Evolutionary conservation across 1,139 yeast species (phyloP), one percentile per base, ranked within the genome.

Genomic region (Scheffersomyces insectosa): DNA sequence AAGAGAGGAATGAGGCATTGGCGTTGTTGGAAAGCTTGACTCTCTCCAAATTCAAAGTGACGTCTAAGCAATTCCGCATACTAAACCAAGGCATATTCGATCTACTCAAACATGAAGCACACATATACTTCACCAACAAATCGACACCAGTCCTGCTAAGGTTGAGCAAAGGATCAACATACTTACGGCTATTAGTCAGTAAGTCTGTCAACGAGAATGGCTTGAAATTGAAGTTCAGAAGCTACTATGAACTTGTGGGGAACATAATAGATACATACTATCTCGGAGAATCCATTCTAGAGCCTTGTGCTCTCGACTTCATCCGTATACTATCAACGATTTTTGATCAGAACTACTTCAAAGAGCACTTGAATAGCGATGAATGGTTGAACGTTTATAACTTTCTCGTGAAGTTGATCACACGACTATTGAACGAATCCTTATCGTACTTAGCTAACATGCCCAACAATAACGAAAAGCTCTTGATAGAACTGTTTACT

Each of bases 1-100:
- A 75, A 48, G 84, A 80, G 13, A 60, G 87, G 34, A 79, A 69
- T 52, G 80, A 76, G 37, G 83, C 80, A 0, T 54, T 82, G 12
- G 60, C 57, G 27, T 62, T 62, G 16, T 59, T 83, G 16, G 77
- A 75, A 33, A 59, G 60, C 10, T 43, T 68, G 39, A 52, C 59
- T 32, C 49, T 40, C 33, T 61, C 54, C 23, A 63, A 57, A 32
- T 53, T 56, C 38, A 51, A 48, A 20, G 48, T 64, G 20, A 50
- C 55, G 10, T 43, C 59, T 31, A 60, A 57, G 40, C 67, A 60
- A 38, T 56, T 63, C 51, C 54, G 55, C 35, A 44, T 51, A 7
- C 50, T 79, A 8, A 48, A 68, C 9, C 66, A 65, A 14, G 66
- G 72, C 1, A 54, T 81, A 2, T 65, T 79, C 14, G 65, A 63